These are phyloP conservation scores for Silybum marianum DNA, from an alignment of 129 eudicot genomes.

Conservation along the genomic window DNA sequence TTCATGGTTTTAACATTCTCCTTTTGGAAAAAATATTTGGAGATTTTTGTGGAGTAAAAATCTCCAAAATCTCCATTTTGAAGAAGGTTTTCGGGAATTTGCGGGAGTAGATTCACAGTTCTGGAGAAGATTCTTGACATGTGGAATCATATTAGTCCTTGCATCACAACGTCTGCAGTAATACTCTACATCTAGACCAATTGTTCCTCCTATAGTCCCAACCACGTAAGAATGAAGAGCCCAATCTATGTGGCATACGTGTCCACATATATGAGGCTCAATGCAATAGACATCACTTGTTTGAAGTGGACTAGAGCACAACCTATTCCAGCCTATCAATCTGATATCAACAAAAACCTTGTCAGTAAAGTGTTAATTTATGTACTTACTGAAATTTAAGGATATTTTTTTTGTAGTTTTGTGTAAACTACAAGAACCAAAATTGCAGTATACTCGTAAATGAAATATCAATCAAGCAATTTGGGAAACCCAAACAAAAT, in stretches of 20 bases:
- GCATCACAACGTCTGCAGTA: conserved; percentile 86
- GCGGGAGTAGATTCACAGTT: conserved; percentile 40
- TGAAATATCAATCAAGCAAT: neutral
- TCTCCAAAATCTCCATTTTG: no score
- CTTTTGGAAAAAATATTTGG: no score
- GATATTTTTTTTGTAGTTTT: neutral
- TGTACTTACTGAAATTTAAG: neutral
- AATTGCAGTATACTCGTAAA: neutral
- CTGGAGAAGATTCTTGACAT: conserved; percentile 46
- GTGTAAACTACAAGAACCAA: neutral
- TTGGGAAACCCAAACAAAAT: neutral
- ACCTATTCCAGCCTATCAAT: conserved; percentile 71
- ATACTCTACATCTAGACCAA: conserved; percentile 79
- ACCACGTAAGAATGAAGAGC: conserved; percentile 77
- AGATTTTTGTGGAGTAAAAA: no score
- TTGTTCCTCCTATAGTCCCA: conserved; percentile 86
- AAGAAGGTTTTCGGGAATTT: no score
- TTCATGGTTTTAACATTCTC: no score
- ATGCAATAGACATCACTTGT: conserved; percentile 57
- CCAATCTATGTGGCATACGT: conserved; percentile 67
- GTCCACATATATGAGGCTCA: conserved; percentile 71
- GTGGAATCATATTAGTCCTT: conserved; percentile 63
- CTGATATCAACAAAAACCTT: neutral
- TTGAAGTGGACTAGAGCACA: conserved; percentile 60
- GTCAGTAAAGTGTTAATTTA: neutral